Percentiles rank a stretch among this genome's conserved stretches.
These are phyloP conservation scores for Mucor ambiguus DNA, from an alignment of 371 early-diverging fungal species.

Conservation along the genomic window DNA sequence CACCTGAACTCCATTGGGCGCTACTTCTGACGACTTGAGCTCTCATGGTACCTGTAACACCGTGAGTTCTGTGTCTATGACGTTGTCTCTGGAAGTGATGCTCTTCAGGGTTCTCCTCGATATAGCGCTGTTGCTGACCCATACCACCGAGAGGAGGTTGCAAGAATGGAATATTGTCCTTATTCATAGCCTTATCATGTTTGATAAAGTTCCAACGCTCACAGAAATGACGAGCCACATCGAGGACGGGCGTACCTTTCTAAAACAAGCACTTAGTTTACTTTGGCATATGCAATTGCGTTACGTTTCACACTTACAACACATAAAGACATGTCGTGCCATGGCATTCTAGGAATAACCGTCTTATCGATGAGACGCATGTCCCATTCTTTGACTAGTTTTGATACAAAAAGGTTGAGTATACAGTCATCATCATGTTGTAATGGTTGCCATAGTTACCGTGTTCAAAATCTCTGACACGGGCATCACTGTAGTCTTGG, in stretches of 20 bases:
- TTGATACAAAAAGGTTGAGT: background rate
- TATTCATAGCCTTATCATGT: constrained; percentile 43
- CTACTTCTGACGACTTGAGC: constrained; percentile 74
- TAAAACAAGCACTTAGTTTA: constrained; percentile 14
- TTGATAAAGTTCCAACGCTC: constrained; percentile 94
- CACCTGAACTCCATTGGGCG: constrained; percentile 70
- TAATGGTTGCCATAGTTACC: constrained; percentile 39
- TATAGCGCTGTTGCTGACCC: constrained; percentile 29
- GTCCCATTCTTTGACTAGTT: constrained; percentile 61
- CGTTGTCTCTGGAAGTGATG: constrained; percentile 25
- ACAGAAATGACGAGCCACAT: constrained; percentile 89
- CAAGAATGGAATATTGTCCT: constrained; percentile 41
- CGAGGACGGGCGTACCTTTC: constrained; percentile 79
- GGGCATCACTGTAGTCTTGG: constrained; percentile 91
- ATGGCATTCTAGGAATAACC: constrained; percentile 87
- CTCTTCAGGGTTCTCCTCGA: constrained; percentile 23
- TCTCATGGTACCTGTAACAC: constrained; percentile 54
- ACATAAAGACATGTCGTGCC: constrained; percentile 91
- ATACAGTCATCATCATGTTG: background rate
- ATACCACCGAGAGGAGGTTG: constrained; percentile 54
- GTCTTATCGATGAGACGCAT: constrained; percentile 67
- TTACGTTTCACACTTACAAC: constrained; percentile 48
- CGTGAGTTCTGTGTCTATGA: constrained; percentile 38
- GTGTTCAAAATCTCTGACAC: constrained; percentile 86
- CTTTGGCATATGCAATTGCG: constrained; percentile 6